Percentiles rank a stretch among this genome's conserved stretches.
Conservation (phyloP, 1,139 yeast species). For the Yamadazyma dendronema region DNA sequence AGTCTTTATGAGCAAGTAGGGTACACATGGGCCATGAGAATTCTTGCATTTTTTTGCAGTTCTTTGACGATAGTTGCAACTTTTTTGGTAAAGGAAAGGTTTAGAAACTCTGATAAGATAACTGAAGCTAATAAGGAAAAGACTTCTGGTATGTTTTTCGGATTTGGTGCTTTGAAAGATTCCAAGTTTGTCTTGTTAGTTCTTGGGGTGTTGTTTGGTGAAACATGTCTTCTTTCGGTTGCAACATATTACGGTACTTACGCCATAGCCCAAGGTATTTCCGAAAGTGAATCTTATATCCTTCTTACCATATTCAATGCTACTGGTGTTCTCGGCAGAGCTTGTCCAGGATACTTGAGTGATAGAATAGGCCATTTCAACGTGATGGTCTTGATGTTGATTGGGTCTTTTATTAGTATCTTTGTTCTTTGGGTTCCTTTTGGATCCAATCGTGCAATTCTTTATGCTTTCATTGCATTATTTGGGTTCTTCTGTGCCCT, state of each 20-base stretch:
- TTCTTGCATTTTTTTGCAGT: conserved; percentile 49
- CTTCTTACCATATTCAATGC: conserved; percentile 41
- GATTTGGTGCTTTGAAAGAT: conserved; percentile 25
- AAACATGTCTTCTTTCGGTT: conserved; percentile 53
- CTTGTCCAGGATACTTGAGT: conserved; percentile 37
- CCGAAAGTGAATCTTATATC: conserved; percentile 35
- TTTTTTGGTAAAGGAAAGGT: conserved; percentile 48
- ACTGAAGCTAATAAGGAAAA: conserved; percentile 8
- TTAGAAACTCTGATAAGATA: conserved; percentile 3
- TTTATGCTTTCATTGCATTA: conserved; percentile 24
- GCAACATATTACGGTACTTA: conserved; percentile 45
- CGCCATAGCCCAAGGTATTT: conserved; percentile 40
- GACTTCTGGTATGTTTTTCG: conserved; percentile 6
- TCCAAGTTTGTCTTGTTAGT: conserved; percentile 24
- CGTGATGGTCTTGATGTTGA: conserved; percentile 36
- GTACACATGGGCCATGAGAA: conserved; percentile 61
- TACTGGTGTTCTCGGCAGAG: conserved; percentile 38
- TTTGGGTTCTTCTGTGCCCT: conserved; percentile 36
- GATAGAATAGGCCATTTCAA: conserved; percentile 41
- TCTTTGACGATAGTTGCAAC: conserved; percentile 40
- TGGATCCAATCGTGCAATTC: conserved; percentile 28
- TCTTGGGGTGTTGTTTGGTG: conserved; percentile 47
- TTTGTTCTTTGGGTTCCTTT: conserved; percentile 40
- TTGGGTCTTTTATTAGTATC: conserved; percentile 30
- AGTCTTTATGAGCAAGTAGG: conserved; percentile 53